Percentiles rank a stretch among this genome's conserved stretches.
Evolutionary conservation across 768 basidiomycete species (phyloP).

Genomic region (Rhodocollybia butyracea): DNA sequence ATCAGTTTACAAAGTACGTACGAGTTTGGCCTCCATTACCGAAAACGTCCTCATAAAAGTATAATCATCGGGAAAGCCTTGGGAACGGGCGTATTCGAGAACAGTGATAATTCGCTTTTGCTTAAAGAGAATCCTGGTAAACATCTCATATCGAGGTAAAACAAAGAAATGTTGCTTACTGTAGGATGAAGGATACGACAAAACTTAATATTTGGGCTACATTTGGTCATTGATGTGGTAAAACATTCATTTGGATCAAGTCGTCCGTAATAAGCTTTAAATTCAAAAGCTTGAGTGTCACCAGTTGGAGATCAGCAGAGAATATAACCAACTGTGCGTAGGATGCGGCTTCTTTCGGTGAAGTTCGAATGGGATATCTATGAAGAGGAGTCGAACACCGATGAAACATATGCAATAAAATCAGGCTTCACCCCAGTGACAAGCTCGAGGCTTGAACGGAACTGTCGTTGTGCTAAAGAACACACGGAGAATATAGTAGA

Average conservation of each 20-base stretch:
- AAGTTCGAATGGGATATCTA: slow-evolving; percentile 43
- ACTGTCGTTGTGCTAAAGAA: slow-evolving; percentile 46
- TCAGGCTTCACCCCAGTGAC: slow-evolving; percentile 42
- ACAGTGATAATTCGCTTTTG: slow-evolving; percentile 71
- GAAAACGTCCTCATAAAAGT: slow-evolving; percentile 30
- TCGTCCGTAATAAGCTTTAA: slow-evolving; percentile 52
- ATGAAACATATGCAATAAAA: not conserved
- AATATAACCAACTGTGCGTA: not conserved
- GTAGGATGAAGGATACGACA: slow-evolving; percentile 41
- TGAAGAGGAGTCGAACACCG: not conserved
- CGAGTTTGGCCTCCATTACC: slow-evolving; percentile 38
- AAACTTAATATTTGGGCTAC: slow-evolving; percentile 49
- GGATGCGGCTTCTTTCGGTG: slow-evolving; percentile 22
- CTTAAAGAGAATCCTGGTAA: slow-evolving; percentile 26
- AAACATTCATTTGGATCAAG: slow-evolving; percentile 52
- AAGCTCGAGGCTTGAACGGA: slow-evolving; percentile 47
- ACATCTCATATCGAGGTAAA: not conserved
- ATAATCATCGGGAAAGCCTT: slow-evolving; percentile 76
- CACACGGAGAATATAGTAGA: no score
- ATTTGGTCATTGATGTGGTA: slow-evolving; percentile 59
- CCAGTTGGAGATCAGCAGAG: not conserved
- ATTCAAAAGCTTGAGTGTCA: slow-evolving; percentile 4
- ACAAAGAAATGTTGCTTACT: slow-evolving; percentile 18
- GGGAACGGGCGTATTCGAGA: slow-evolving; percentile 66
- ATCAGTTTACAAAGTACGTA: not conserved